Conservation (phyloP, 352 stramenopile species). For the Phytophthora constricta region DNA sequence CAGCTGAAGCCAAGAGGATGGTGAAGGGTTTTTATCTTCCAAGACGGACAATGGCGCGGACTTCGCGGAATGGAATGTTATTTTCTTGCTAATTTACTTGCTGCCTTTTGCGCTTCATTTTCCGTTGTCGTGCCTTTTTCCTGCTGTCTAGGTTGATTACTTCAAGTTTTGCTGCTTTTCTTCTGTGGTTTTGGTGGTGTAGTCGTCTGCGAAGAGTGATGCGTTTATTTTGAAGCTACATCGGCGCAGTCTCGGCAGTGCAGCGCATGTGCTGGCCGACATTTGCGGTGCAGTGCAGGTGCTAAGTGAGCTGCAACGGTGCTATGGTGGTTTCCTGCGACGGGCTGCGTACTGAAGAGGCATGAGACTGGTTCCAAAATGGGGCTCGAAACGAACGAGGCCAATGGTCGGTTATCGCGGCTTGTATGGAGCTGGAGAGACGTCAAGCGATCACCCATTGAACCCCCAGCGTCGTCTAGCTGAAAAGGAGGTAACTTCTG, state of each 20-base stretch:
- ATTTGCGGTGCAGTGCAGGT: conserved; percentile 24
- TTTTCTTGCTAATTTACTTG: conserved; percentile 35
- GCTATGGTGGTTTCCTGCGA: conserved; percentile 23
- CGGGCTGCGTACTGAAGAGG: conserved; percentile 26
- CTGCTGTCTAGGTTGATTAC: conserved; percentile 2
- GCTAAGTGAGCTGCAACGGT: conserved; percentile 9
- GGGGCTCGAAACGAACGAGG: conserved; percentile 31
- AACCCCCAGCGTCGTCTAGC: conserved; percentile 15
- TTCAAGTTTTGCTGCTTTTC: not conserved
- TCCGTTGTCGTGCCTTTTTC: conserved; percentile 1
- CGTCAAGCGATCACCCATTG: conserved; percentile 12
- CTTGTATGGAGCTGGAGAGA: too few species aligned
- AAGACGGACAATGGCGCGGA: not conserved
- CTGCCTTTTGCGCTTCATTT: conserved; percentile 2
- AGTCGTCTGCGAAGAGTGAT: too few species aligned
- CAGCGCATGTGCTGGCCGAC: conserved; percentile 10
- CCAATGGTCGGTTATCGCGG: conserved; percentile 22
- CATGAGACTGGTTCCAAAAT: conserved; percentile 8
- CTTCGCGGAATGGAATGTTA: conserved; percentile 39
- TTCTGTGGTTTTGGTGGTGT: not conserved
- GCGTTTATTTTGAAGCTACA: too few species aligned
- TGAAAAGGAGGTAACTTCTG: not conserved
- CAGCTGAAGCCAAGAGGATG: conserved; percentile 11
- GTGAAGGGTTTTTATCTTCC: conserved; percentile 2
- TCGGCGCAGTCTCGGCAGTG: not conserved